Conservation (phyloP, 1,139 yeast genomes). For the Taphrina deformans region DNA sequence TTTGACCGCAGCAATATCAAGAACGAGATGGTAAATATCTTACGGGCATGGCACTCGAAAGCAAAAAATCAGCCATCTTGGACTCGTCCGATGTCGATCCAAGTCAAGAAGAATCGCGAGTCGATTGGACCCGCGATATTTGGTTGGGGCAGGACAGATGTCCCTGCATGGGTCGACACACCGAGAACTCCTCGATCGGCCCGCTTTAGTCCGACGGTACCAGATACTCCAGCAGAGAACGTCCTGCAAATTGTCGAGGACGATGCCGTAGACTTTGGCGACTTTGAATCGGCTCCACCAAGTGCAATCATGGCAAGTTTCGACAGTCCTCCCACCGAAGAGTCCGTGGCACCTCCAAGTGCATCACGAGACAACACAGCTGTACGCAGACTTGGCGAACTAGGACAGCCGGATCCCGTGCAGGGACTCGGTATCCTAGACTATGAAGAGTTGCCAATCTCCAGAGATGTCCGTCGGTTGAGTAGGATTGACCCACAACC, state of each 20-base stretch:
- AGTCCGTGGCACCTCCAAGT: not conserved
- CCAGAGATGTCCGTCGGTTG: not conserved
- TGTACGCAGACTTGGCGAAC: not conserved
- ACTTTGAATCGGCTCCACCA: conserved; percentile 10
- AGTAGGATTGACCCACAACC: too few species aligned
- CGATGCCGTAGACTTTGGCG: not conserved
- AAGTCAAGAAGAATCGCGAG: conserved; percentile 9
- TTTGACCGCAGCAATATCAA: conserved; percentile 7
- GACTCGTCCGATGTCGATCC: conserved; percentile 5
- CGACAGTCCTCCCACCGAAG: not conserved
- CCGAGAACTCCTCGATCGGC: not conserved
- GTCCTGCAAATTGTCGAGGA: not conserved
- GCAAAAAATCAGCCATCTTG: conserved; percentile 19
- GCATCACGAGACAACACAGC: not conserved
- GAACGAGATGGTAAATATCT: not conserved
- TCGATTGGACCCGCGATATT: conserved; percentile 24
- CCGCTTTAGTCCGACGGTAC: not conserved
- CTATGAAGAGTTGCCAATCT: not conserved
- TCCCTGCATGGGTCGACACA: not conserved
- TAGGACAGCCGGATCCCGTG: not conserved
- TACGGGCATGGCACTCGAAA: conserved; percentile 3
- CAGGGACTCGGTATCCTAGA: not conserved
- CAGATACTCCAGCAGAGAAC: not conserved
- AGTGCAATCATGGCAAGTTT: not conserved
- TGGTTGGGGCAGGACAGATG: conserved; percentile 23